phyloP scores from a whole-genome alignment of 2,329 filamentous ascomycete species.

The Westerdykella ornata region DNA sequence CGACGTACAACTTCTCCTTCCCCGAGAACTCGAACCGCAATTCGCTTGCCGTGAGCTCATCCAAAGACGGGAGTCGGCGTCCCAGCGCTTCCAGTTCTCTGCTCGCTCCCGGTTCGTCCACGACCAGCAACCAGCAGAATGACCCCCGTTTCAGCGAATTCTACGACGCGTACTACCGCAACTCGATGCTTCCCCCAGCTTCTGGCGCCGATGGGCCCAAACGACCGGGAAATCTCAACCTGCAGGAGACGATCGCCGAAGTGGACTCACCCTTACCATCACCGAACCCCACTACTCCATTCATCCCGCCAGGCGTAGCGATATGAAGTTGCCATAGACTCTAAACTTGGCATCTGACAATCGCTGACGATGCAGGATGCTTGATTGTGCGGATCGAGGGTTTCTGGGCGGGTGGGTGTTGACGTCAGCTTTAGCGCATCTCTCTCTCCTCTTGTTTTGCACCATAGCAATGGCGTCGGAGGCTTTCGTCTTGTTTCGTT shows the following conservation, averaged over 20 bases:
- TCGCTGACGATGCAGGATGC: too few relatives aligned
- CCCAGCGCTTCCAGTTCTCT: conserved; percentile 13
- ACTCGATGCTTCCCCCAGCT: conserved; percentile 14
- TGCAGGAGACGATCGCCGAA: conserved; percentile 25
- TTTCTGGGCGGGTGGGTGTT: too few relatives aligned
- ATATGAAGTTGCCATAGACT: conserved; percentile 8
- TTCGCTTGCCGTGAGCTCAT: conserved; percentile 11
- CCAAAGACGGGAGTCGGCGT: conserved; percentile 12
- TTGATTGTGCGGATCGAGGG: not conserved
- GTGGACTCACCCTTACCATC: conserved; percentile 23
- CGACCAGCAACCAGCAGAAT: conserved; percentile 6
- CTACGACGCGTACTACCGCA: conserved; percentile 36
- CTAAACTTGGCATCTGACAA: not conserved
- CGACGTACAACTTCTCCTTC: conserved; percentile 14
- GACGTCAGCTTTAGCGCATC: too few relatives aligned
- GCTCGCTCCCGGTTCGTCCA: conserved; percentile 12
- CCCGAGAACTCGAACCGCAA: conserved; percentile 15
- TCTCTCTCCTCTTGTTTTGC: too few relatives aligned
- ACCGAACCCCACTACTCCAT: conserved; percentile 13
- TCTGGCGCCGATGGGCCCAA: conserved; percentile 10
- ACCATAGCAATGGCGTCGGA: too few relatives aligned
- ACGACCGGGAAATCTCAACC: conserved; percentile 11
- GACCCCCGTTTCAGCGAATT: conserved; percentile 35
- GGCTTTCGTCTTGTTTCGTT: too few relatives aligned
- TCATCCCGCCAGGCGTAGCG: conserved; percentile 17